These are phyloP conservation scores for Saccharomyces hybrid DNA, from an alignment of 1,139 yeast genomes.

Conservation along the genomic window DNA sequence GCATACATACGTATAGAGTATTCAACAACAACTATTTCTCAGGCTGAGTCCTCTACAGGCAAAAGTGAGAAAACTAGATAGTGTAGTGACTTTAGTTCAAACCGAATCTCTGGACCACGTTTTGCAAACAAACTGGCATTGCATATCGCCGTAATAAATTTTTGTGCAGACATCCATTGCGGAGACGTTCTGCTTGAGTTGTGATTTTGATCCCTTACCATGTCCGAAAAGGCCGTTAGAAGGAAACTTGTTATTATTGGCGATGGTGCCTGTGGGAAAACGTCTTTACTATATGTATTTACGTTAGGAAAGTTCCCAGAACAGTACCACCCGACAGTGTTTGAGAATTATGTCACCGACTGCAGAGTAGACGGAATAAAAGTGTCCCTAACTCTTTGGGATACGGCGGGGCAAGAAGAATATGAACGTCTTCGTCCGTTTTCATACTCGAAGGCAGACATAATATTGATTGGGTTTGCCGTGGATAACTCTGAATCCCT, in stretches of 20 bases:
- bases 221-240: conserved; percentile 38
- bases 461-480: conserved; percentile 65
- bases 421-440: conserved; percentile 68
- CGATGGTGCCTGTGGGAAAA: conserved; percentile 94
- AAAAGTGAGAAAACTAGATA: too few relatives aligned
- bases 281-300: conserved; percentile 83
- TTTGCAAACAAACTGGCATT: not conserved
- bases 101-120: not conserved
- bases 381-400: conserved; percentile 87
- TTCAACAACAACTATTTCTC: not conserved
- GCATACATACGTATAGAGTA: not conserved
- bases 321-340: conserved; percentile 87
- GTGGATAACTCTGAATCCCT: conserved; percentile 63
- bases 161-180: not conserved
- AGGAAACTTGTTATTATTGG: conserved; percentile 88
- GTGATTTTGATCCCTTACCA: conserved; percentile 5
- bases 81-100: not conserved
- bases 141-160: not conserved
- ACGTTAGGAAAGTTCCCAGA: conserved; percentile 77
- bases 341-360: conserved; percentile 89
- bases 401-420: conserved; percentile 95
- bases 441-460: conserved; percentile 69
- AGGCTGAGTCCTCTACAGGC: not conserved
- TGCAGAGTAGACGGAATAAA: conserved; percentile 89
- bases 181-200: not conserved